Evolutionary conservation across 73 alveolate genomes (phyloP).

Genomic region (Effrenium voratum): DNA sequence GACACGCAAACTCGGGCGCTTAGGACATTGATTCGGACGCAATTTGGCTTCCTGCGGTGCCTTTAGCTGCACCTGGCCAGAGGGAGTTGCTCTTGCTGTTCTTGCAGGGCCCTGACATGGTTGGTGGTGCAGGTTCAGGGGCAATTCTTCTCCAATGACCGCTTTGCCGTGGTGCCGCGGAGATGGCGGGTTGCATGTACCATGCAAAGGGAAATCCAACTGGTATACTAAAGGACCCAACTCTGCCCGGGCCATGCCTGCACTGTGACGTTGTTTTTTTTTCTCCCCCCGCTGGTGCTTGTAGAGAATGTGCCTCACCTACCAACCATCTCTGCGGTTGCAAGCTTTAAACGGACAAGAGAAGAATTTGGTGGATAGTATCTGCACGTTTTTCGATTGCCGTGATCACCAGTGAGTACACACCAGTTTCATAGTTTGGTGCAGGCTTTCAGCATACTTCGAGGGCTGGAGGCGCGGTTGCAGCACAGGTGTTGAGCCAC

Average conservation of each 20-base stretch:
- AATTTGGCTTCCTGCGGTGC: slow-evolving; percentile 16
- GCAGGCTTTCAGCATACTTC: slow-evolving; percentile 26
- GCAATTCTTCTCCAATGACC: slow-evolving; percentile 24
- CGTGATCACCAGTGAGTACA: too few relatives aligned
- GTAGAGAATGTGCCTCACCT: too few relatives aligned
- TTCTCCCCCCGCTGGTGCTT: too few relatives aligned
- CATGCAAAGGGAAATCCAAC: not conserved
- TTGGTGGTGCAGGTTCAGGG: not conserved
- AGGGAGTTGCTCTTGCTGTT: not conserved
- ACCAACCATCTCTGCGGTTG: too few relatives aligned
- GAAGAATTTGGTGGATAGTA: too few relatives aligned
- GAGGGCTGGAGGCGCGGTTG: slow-evolving; percentile 27
- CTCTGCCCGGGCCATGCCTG: not conserved
- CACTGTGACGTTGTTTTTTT: too few relatives aligned
- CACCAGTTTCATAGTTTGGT: too few relatives aligned
- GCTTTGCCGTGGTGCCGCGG: slow-evolving; percentile 25
- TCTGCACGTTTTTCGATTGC: too few relatives aligned
- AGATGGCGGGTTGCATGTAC: not conserved
- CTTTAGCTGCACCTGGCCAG: not conserved
- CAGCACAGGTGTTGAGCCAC: not conserved
- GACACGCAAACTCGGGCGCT: too few relatives aligned
- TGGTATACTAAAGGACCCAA: not conserved
- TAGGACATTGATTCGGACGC: slow-evolving; percentile 4
- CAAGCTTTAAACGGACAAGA: too few relatives aligned
- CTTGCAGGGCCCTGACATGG: not conserved